These are phyloP conservation scores for Quercus phellos DNA, from an alignment of 331 rosid species.

Conservation along the genomic window DNA sequence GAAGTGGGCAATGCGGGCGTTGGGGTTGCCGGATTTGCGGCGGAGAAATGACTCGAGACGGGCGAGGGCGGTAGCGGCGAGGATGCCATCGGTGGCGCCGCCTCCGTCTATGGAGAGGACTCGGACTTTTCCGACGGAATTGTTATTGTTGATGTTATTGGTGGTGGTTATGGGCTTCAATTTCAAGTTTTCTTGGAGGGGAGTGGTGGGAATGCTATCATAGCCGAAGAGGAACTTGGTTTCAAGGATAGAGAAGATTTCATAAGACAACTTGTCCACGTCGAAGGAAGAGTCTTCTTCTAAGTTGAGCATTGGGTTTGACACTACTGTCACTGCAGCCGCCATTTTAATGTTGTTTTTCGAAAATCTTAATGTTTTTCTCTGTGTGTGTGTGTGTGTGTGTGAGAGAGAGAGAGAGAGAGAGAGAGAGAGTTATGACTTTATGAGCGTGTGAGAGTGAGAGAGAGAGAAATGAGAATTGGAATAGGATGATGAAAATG, in stretches of 20 bases:
- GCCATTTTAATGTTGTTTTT: slow-evolving; percentile 30
- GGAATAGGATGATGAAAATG: not conserved
- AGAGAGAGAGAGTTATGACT: not conserved
- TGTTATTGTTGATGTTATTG: not conserved
- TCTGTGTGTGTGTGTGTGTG: not conserved
- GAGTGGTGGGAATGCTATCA: slow-evolving; percentile 11
- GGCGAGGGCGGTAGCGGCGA: slow-evolving; percentile 69
- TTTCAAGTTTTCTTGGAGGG: slow-evolving; percentile 12
- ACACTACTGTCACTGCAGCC: slow-evolving; percentile 49
- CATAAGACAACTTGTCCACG: slow-evolving; percentile 79
- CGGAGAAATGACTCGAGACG: slow-evolving; percentile 64
- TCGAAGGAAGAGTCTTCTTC: slow-evolving; percentile 40
- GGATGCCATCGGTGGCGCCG: slow-evolving; percentile 80
- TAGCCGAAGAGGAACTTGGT: slow-evolving; percentile 82
- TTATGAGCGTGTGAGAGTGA: slow-evolving; percentile 8
- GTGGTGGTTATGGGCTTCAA: not conserved
- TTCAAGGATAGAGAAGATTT: slow-evolving; percentile 88
- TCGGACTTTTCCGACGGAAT: slow-evolving; percentile 53
- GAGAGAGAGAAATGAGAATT: slow-evolving; percentile 12
- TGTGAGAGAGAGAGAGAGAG: not conserved
- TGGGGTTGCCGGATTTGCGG: slow-evolving; percentile 48
- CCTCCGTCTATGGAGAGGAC: slow-evolving; percentile 77
- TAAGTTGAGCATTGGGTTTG: slow-evolving; percentile 36
- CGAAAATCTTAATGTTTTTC: not conserved
- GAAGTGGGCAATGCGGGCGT: slow-evolving; percentile 45